These are phyloP conservation scores for Aeminium ludgeri DNA, from an alignment of 495 filamentous ascomycete species.

Conservation along the genomic window DNA sequence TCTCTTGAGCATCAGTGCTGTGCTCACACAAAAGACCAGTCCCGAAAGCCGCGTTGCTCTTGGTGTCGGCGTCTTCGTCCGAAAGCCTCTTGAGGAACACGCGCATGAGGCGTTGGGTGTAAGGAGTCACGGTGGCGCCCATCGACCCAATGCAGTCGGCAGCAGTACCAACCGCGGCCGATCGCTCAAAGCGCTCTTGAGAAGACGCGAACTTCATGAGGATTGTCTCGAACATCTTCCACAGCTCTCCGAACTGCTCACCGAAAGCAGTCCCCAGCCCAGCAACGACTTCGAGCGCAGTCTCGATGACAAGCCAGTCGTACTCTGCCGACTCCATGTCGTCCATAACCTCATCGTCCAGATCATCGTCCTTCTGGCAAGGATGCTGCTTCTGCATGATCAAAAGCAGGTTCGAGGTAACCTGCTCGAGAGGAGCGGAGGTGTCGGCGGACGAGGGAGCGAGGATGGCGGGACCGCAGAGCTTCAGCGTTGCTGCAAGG, in stretches of 20 bases:
- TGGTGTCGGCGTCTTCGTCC: constrained; percentile 82
- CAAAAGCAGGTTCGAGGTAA: constrained; percentile 46
- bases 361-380: constrained; percentile 68
- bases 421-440: constrained; percentile 31
- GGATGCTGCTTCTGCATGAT: constrained; percentile 80
- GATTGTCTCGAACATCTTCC: constrained; percentile 85
- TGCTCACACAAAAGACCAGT: constrained; percentile 67
- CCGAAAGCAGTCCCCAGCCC: constrained; percentile 72
- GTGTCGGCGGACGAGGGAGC: constrained; percentile 26
- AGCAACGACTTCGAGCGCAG: constrained; percentile 73
- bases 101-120: constrained; percentile 55
- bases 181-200: constrained; percentile 68
- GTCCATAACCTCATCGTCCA: constrained; percentile 47
- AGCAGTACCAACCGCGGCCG: constrained; percentile 74
- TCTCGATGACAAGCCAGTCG: constrained; percentile 93
- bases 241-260: constrained; percentile 62
- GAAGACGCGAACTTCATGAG: constrained; percentile 75
- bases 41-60: constrained; percentile 86
- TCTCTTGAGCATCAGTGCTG: constrained; percentile 51
- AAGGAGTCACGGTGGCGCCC: constrained; percentile 57
- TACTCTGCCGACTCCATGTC: constrained; percentile 81
- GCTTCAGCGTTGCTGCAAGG: constrained; percentile 80
- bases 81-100: constrained; percentile 70
- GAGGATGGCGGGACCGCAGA: constrained; percentile 72
- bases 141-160: constrained; percentile 84